These are phyloP conservation scores for Hemisphaericaspora xylanilytica DNA, from an alignment of 1,139 yeast species.

Conservation along the genomic window DNA sequence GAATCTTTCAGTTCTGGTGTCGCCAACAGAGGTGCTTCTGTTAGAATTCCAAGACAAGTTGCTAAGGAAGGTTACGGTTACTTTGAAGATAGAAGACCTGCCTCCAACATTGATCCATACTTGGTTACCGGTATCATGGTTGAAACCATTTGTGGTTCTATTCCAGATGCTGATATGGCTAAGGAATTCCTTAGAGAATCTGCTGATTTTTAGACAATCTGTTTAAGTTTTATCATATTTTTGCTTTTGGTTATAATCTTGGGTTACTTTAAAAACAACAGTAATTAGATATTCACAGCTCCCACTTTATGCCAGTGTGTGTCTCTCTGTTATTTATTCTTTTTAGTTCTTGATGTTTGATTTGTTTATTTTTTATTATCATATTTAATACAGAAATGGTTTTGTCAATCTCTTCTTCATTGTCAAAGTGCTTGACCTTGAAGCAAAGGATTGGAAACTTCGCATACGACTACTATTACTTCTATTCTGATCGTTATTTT, in stretches of 20 bases:
- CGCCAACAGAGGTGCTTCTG: constrained; percentile 99
- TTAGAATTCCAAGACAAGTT: constrained; percentile 97
- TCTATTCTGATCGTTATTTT: not conserved
- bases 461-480: no score
- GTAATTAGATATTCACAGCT: no score
- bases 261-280: not conserved
- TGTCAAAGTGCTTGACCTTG: constrained; percentile 4
- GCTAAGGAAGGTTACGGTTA: constrained; percentile 98
- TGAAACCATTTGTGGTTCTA: constrained; percentile 94
- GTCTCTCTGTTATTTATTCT: no score
- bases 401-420: not conserved
- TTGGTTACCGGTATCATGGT: constrained; percentile 97
- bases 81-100: constrained; percentile 99
- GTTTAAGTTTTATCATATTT: not conserved
- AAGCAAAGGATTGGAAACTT: not conserved
- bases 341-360: not conserved
- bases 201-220: constrained; percentile 20
- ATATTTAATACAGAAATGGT: not conserved
- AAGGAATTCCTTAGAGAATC: constrained; percentile 80
- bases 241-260: not conserved
- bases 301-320: no score
- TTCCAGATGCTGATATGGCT: constrained; percentile 94
- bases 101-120: constrained; percentile 98
- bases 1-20: constrained; percentile 92
- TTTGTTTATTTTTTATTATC: not conserved